Evolutionary conservation across 2,329 filamentous ascomycete species (phyloP).

Genomic region (Lachnellula suecica): DNA sequence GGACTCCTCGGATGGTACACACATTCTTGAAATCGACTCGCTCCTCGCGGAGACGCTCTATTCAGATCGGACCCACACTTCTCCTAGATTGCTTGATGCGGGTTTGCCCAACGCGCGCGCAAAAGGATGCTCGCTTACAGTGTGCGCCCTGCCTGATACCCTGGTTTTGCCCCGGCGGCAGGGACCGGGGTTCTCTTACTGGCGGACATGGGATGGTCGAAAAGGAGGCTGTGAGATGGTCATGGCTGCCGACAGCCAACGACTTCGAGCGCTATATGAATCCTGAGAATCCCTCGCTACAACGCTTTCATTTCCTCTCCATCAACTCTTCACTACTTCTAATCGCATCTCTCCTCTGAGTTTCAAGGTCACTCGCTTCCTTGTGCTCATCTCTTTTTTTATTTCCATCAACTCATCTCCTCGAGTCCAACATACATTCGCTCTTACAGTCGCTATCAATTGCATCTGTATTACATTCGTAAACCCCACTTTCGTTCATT

Average conservation of each 20-base stretch:
- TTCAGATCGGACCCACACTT: background rate
- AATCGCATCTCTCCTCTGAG: constrained; percentile 29
- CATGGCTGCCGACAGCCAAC: constrained; percentile 21
- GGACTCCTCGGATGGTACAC: too few species aligned
- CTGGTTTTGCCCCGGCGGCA: constrained; percentile 3
- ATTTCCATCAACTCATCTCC: too few species aligned
- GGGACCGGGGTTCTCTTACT: constrained; percentile 5
- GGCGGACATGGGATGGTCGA: constrained; percentile 21
- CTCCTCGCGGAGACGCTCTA: background rate
- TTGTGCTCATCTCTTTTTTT: constrained; percentile 39
- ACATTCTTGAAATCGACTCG: too few species aligned
- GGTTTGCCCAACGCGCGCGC: constrained; percentile 5
- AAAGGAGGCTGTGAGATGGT: constrained; percentile 19
- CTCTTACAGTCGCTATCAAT: constrained; percentile 16
- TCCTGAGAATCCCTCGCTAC: constrained; percentile 20
- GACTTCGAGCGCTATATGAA: constrained; percentile 24
- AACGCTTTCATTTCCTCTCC: constrained; percentile 15
- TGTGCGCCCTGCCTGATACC: background rate
- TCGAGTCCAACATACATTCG: constrained; percentile 24
- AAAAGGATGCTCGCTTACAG: background rate
- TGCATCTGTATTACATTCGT: constrained; percentile 25
- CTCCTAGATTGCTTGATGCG: background rate
- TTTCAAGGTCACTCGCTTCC: constrained; percentile 46
- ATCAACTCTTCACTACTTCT: constrained; percentile 25
- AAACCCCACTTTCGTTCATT: constrained; percentile 23